Evolutionary conservation across 345 rosid species (phyloP), one percentile per base, ranked within the genome.

Genomic region (Aquilaria malaccensis): DNA sequence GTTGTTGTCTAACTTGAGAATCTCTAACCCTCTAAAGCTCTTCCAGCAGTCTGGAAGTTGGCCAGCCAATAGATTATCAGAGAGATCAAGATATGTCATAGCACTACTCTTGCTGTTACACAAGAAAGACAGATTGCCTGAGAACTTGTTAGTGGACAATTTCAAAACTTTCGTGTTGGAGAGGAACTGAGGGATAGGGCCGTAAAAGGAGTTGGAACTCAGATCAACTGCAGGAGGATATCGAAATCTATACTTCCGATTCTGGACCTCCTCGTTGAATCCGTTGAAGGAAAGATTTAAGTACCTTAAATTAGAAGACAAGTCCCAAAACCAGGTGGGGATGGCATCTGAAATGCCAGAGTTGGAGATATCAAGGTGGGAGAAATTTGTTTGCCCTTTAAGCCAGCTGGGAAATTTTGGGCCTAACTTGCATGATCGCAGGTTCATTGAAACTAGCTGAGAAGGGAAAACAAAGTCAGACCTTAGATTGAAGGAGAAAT

Each of bases 261-360:
- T 45, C 45, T 62, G 53, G 3, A 62, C 14, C 45, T 48, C 13
- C 5, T 58, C 63, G 15, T 4, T 41, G 2, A 62, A 50, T 2
- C 51, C 41, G 31, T 69, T 62, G 33, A 0, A 41, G n/a, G 67
- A 62, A 22, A 69, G 49, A 13, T 62, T 69, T 7, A 69, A 45
- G 13, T 13, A 51, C 3, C 0, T 1, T 0, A 69, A 4, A 1
- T 11, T 30, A 2, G 67, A 30, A 50, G 72, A 51, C 0, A 51
- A 2, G 11, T 43, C 9, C 63, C 59, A 56, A 11, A 69, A 69
- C 67, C 67, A 69, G 14, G 0, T 4, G 3, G 64, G 70, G 3
- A 52, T 50, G 13, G 0, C 13, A 4, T 45, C 64, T 32, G 53
- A 56, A 52, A 69, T 62, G 14, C 46, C 56, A 11, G 67, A 22